A percentile compares a stretch with the other conserved stretches of the same genome.
Conservation (phyloP, 1,284 basidiomycete genomes). For the Microbotryum saponariae region DNA sequence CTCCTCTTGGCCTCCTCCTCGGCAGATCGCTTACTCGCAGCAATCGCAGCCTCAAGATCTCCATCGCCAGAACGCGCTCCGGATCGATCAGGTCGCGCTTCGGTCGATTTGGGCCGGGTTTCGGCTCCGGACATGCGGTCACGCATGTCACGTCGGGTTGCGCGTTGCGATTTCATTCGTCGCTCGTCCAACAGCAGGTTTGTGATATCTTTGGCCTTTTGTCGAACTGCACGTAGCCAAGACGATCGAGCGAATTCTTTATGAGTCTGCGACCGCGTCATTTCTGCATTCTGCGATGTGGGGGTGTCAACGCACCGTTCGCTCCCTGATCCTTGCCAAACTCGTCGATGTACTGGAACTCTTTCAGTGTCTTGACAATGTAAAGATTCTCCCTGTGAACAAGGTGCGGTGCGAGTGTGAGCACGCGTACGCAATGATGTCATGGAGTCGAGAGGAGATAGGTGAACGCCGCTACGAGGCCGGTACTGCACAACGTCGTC, state of each 20-base stretch:
- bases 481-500: no score
- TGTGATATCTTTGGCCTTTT: slow-evolving; percentile 99
- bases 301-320: slow-evolving; percentile 52
- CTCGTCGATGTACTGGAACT: slow-evolving; percentile 96
- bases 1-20: slow-evolving; percentile 38
- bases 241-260: neutral
- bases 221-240: slow-evolving; percentile 52
- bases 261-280: neutral
- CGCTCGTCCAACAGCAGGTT: slow-evolving; percentile 86
- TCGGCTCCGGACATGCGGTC: slow-evolving; percentile 76
- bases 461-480: neutral
- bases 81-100: slow-evolving; percentile 7
- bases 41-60: slow-evolving; percentile 49
- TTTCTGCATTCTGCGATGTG: neutral
- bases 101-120: neutral
- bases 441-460: no score
- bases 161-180: slow-evolving; percentile 76
- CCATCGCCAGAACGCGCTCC: slow-evolving; percentile 43
- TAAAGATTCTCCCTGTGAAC: slow-evolving; percentile 73
- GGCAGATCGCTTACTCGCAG: slow-evolving; percentile 44
- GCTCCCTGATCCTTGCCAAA: slow-evolving; percentile 94
- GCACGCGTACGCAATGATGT: no score
- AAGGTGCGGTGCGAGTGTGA: no score
- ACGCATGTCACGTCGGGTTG: slow-evolving; percentile 79
- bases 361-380: slow-evolving; percentile 96